Conservation (phyloP, 2,329 filamentous ascomycete species). For the Penicillium sp. region DNA sequence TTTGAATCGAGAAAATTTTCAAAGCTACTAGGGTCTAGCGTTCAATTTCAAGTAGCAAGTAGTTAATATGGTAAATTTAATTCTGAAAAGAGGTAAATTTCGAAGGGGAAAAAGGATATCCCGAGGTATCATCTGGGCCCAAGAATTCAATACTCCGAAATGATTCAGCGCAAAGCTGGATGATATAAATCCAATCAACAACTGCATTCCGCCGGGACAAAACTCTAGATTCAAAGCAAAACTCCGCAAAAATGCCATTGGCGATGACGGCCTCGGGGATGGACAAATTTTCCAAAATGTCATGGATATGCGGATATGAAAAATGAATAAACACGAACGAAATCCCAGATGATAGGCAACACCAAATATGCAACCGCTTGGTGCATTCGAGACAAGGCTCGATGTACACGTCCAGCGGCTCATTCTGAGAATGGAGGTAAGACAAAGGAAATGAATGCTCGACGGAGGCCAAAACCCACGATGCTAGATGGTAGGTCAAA, state of each 20-base stretch:
- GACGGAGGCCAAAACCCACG: conserved; percentile 2
- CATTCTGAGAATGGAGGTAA: conserved; percentile 15
- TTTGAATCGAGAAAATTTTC: no score
- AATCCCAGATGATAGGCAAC: conserved; percentile 10
- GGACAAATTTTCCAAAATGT: neutral
- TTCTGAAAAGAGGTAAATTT: no score
- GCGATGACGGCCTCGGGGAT: neutral
- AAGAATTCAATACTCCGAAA: conserved; percentile 16
- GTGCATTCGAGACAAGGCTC: conserved; percentile 9
- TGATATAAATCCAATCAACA: conserved; percentile 1
- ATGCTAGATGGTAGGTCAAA: conserved; percentile 5
- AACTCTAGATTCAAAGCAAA: neutral
- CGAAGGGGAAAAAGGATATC: no score
- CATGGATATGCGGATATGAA: neutral
- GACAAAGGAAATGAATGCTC: conserved; percentile 7
- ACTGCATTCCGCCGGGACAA: conserved; percentile 1
- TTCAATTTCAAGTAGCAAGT: no score
- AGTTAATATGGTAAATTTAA: no score
- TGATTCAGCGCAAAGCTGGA: conserved; percentile 6
- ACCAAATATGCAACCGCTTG: conserved; percentile 23
- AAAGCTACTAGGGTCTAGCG: no score
- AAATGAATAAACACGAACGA: neutral
- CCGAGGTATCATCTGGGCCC: no score
- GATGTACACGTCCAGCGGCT: conserved; percentile 8
- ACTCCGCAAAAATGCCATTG: neutral